Evolutionary conservation across 2,329 filamentous ascomycete species (phyloP).

Genomic region (Parafenestella ontariensis): DNA sequence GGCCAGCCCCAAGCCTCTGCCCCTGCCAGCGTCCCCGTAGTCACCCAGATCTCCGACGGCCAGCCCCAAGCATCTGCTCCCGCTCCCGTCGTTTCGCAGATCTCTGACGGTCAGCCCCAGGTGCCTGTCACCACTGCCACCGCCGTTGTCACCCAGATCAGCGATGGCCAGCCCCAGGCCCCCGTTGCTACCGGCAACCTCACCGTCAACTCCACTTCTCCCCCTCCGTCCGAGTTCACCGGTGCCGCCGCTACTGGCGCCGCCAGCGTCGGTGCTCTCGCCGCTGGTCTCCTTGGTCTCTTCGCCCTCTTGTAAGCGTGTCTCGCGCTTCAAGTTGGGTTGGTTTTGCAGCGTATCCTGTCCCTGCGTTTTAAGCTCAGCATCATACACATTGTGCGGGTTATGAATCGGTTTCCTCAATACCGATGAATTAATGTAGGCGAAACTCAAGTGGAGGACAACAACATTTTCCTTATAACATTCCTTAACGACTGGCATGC

Average conservation of each 20-base stretch:
- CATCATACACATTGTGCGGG: not conserved
- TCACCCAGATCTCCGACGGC: constrained; percentile 41
- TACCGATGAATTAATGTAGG: constrained; percentile 11
- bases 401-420: not conserved
- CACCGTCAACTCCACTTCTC: constrained; percentile 15
- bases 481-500: constrained; percentile 15
- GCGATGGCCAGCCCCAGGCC: constrained; percentile 34
- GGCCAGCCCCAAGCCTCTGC: constrained; percentile 23
- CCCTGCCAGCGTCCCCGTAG: constrained; percentile 9
- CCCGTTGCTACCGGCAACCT: constrained; percentile 16
- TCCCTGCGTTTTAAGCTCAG: constrained; percentile 1
- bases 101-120: constrained; percentile 34
- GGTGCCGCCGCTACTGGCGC: constrained; percentile 36
- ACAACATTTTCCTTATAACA: constrained; percentile 13
- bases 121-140: constrained; percentile 15
- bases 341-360: not conserved
- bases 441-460: constrained; percentile 6
- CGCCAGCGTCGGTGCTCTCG: constrained; percentile 33
- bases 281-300: constrained; percentile 36
- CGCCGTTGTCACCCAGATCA: constrained; percentile 31
- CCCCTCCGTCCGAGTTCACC: constrained; percentile 33
- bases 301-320: constrained; percentile 38
- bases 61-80: constrained; percentile 28
- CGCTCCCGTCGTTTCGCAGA: constrained; percentile 23
- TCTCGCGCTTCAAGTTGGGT: too few relatives aligned